Evolutionary conservation across 1,284 basidiomycete species (phyloP).

Genomic region (Ustilago esculenta): DNA sequence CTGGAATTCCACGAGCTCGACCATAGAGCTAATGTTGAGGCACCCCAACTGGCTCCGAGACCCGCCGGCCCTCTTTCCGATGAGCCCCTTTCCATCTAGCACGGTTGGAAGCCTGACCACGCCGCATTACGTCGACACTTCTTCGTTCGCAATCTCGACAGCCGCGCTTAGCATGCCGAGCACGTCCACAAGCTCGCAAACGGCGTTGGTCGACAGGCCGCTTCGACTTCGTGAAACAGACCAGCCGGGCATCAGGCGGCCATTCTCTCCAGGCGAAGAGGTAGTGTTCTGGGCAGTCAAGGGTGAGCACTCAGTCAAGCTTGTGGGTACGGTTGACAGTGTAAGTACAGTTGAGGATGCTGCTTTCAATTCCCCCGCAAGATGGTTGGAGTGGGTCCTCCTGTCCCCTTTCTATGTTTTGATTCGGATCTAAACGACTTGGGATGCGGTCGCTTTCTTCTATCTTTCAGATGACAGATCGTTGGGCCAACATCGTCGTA

Average conservation of each 20-base stretch:
- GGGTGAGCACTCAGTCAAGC: constrained; percentile 26
- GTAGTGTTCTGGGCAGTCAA: constrained; percentile 45
- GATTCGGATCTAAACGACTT: no score
- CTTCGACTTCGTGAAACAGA: not conserved
- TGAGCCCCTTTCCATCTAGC: not conserved
- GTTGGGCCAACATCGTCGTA: constrained; percentile 8
- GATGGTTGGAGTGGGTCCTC: no score
- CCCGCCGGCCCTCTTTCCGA: not conserved
- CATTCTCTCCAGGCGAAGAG: constrained; percentile 21
- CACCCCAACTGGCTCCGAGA: constrained; percentile 28
- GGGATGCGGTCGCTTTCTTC: not conserved
- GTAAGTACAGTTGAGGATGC: constrained; percentile 13
- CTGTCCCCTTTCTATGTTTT: no score
- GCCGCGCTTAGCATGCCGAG: not conserved
- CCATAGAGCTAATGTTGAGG: constrained; percentile 9
- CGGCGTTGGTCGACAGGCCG: not conserved
- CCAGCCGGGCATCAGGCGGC: not conserved
- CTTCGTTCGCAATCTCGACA: constrained; percentile 8
- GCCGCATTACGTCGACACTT: constrained; percentile 6
- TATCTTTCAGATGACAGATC: constrained; percentile 17
- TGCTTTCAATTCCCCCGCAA: no score
- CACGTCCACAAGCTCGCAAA: not conserved
- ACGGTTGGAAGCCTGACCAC: not conserved
- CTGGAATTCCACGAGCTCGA: not conserved
- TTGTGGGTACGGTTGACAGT: constrained; percentile 27